Conservation (phyloP, 805 yeast species). For the Candida bentonensis region DNA sequence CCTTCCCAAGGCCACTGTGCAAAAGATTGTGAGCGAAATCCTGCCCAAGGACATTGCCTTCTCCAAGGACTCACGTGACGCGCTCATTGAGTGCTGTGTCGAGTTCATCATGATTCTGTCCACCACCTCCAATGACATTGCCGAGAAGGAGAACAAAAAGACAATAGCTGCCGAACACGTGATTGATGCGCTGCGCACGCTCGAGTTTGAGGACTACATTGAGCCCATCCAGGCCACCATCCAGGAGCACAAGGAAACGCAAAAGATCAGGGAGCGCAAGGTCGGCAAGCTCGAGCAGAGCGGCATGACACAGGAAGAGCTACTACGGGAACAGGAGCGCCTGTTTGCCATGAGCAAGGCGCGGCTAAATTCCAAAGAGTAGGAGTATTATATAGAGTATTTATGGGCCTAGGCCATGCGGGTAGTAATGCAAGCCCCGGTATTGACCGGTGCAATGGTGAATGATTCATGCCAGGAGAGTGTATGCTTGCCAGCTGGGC, state of each 20-base stretch:
- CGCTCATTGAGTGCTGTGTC: constrained; percentile 89
- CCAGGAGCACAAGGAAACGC: constrained; percentile 74
- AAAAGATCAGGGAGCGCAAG: constrained; percentile 75
- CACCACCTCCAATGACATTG: constrained; percentile 88
- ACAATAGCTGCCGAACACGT: constrained; percentile 97
- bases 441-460: too few species aligned
- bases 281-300: constrained; percentile 87
- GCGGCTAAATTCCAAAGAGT: not conserved
- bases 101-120: constrained; percentile 91
- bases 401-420: not conserved
- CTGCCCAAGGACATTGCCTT: constrained; percentile 79
- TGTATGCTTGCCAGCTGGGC: too few species aligned
- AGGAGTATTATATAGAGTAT: not conserved
- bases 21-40: constrained; percentile 82
- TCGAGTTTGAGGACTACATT: constrained; percentile 77
- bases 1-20: constrained; percentile 66
- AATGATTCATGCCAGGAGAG: too few species aligned
- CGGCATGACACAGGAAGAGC: constrained; percentile 85
- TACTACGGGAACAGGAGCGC: constrained; percentile 84
- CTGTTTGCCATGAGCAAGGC: constrained; percentile 36
- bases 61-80: constrained; percentile 87
- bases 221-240: constrained; percentile 69
- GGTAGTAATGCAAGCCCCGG: too few species aligned
- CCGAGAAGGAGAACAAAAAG: constrained; percentile 90
- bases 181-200: constrained; percentile 69